Conservation (phyloP, 2,329 filamentous ascomycete species). For the Diaporthe amygdali region DNA sequence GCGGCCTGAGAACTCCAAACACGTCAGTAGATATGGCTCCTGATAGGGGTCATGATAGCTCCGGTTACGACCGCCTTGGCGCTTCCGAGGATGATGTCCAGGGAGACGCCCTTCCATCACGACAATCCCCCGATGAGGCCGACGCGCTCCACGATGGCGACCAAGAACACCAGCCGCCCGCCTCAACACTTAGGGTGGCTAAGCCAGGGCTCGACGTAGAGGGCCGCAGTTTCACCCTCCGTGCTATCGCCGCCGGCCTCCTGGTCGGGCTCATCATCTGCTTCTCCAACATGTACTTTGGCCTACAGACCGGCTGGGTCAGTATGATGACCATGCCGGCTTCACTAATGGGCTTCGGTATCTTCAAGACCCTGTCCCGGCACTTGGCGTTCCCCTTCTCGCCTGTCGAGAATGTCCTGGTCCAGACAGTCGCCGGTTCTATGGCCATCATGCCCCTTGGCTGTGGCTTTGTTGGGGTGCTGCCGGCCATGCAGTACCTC, state of each 20-base stretch:
- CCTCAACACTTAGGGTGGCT: background rate
- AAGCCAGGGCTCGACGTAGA: constrained; percentile 20
- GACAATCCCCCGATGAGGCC: background rate
- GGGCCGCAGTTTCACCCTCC: constrained; percentile 83
- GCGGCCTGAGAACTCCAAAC: background rate
- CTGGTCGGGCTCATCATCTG: constrained; percentile 89
- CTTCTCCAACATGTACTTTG: constrained; percentile 98
- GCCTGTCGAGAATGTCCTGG: constrained; percentile 93
- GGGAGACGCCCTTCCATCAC: background rate
- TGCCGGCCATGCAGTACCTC: constrained; percentile 87
- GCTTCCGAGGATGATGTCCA: background rate
- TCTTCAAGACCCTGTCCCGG: constrained; percentile 80
- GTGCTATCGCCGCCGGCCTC: constrained; percentile 80
- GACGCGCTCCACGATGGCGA: background rate
- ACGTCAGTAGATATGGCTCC: constrained; percentile 16
- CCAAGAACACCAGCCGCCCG: background rate
- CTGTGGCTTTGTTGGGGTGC: constrained; percentile 92
- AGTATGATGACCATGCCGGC: constrained; percentile 97
- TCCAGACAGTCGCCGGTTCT: constrained; percentile 93
- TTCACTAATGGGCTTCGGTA: constrained; percentile 90
- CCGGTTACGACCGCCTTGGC: background rate
- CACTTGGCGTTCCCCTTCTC: constrained; percentile 83
- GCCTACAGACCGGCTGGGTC: constrained; percentile 70
- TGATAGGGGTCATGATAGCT: constrained; percentile 17
- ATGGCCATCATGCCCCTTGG: constrained; percentile 97